Evolutionary conservation across 257 asterid genomes (phyloP).

Genomic region (Jaltomata sinuosa): DNA sequence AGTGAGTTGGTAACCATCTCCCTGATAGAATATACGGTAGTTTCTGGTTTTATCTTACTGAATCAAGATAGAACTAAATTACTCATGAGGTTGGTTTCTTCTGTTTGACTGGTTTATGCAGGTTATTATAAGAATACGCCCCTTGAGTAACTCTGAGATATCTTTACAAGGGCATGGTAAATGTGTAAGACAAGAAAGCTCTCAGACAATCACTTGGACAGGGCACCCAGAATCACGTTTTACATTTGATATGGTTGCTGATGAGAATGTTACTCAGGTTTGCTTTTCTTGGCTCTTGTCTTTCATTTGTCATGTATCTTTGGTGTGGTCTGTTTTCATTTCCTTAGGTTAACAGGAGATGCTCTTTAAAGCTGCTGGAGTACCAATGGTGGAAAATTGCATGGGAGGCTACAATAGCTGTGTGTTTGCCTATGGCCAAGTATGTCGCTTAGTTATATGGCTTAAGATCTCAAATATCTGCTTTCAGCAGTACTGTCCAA

Average conservation of each 20-base stretch:
- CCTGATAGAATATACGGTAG: not conserved
- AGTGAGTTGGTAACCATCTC: not conserved
- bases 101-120: constrained; percentile 12
- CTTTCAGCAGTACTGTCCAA: not conserved
- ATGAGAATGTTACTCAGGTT: constrained; percentile 93
- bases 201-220: constrained; percentile 78
- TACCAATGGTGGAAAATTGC: constrained; percentile 97
- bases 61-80: not conserved
- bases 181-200: constrained; percentile 85
- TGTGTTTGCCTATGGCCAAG: constrained; percentile 99
- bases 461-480: not conserved
- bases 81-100: not conserved
- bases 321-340: constrained; percentile 1
- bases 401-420: constrained; percentile 96
- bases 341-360: constrained; percentile 51
- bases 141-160: constrained; percentile 67
- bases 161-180: constrained; percentile 61
- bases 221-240: constrained; percentile 88
- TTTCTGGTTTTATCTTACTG: not conserved
- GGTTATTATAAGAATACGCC: constrained; percentile 89
- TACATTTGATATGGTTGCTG: constrained; percentile 86
- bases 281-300: not conserved
- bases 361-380: constrained; percentile 82
- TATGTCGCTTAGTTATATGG: constrained; percentile 18
- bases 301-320: not conserved